phyloP scores from a whole-genome alignment of 2,329 filamentous ascomycete species.

The Pyricularia pennisetigena region DNA sequence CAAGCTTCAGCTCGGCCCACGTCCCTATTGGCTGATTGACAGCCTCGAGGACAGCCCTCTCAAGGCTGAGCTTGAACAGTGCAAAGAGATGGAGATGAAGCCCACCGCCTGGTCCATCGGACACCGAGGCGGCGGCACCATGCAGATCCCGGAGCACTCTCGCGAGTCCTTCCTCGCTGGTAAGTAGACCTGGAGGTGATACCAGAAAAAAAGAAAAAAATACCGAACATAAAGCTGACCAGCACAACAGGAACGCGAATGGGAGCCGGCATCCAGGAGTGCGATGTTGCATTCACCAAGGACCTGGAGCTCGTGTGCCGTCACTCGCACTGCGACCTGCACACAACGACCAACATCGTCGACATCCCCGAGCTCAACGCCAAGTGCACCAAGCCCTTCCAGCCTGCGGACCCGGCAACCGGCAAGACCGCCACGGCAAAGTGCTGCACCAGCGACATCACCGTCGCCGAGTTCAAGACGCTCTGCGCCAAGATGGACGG shows the following conservation, averaged over 20 bases:
- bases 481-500: conserved; percentile 66
- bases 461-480: conserved; percentile 54
- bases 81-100: conserved; percentile 42
- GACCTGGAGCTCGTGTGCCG: conserved; percentile 59
- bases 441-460: conserved; percentile 66
- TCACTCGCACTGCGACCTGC: conserved; percentile 57
- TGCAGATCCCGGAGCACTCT: conserved; percentile 57
- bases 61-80: conserved; percentile 49
- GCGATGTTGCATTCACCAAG: conserved; percentile 57
- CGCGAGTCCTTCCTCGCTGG: conserved; percentile 49
- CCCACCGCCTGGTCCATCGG: conserved; percentile 48
- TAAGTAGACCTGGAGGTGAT: conserved; percentile 6
- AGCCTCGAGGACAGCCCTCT: conserved; percentile 50
- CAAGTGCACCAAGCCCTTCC: conserved; percentile 55
- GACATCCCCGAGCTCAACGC: conserved; percentile 48
- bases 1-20: conserved; percentile 49
- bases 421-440: conserved; percentile 46
- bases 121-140: conserved; percentile 51
- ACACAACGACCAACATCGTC: conserved; percentile 61
- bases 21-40: conserved; percentile 55
- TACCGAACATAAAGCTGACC: neutral
- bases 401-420: conserved; percentile 32
- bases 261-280: conserved; percentile 58
- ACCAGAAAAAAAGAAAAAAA: neutral
- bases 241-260: conserved; percentile 29